phyloP scores from a whole-genome alignment of 2,329 filamentous ascomycete species.

The Aureobasidium pullulans region DNA sequence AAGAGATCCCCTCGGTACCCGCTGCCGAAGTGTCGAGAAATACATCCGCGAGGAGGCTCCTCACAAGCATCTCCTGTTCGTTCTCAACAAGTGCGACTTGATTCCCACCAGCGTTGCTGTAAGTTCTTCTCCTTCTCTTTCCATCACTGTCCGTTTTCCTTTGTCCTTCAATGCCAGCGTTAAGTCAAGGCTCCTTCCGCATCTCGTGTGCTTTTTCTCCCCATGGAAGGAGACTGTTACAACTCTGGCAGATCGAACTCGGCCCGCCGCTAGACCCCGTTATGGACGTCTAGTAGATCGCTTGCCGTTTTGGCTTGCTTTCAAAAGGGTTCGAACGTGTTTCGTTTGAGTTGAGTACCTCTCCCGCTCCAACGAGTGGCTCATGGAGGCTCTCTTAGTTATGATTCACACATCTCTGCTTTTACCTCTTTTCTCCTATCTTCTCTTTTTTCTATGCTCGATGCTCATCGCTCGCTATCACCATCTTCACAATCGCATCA shows the following conservation, averaged over 20 bases:
- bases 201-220: constrained; percentile 42
- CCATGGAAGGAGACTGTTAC: constrained; percentile 93
- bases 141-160: constrained; percentile 17
- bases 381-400: constrained; percentile 94
- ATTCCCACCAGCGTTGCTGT: constrained; percentile 90
- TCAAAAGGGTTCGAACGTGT: constrained; percentile 70
- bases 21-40: constrained; percentile 85
- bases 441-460: constrained; percentile 19
- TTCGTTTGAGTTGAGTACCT: constrained; percentile 97
- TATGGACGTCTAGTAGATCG: constrained; percentile 59
- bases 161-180: constrained; percentile 54
- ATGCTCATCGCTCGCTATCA: neutral
- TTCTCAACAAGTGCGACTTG: constrained; percentile 86
- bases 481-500: neutral
- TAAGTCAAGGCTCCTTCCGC: constrained; percentile 81
- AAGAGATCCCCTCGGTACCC: constrained; percentile 79
- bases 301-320: constrained; percentile 79
- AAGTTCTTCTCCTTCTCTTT: constrained; percentile 49
- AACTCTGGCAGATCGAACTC: constrained; percentile 91
- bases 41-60: constrained; percentile 89
- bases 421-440: constrained; percentile 14
- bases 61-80: constrained; percentile 89
- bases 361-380: constrained; percentile 53
- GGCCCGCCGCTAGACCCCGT: constrained; percentile 60
- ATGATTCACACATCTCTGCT: constrained; percentile 73